Evolutionary conservation across 1,139 yeast genomes (phyloP), one percentile per base, ranked within the genome.

Genomic region (Sugiyamaella sp.): DNA sequence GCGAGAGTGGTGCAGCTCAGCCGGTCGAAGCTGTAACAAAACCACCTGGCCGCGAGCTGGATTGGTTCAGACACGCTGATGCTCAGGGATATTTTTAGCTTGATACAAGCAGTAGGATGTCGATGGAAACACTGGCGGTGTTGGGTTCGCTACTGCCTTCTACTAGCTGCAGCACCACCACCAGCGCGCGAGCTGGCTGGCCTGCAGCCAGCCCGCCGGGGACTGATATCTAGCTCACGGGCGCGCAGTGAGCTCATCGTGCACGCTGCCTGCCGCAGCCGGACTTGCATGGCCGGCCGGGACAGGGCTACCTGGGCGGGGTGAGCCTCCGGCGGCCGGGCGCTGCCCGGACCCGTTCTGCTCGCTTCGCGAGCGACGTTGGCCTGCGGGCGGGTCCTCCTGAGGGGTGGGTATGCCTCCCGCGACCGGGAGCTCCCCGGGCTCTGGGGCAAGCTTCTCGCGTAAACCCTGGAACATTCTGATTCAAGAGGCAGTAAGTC

Each of bases 371-470:
- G n/a, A n/a, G n/a, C n/a, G n/a, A n/a, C n/a, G n/a, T n/a, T n/a
- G n/a, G n/a, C n/a, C n/a, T n/a, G n/a, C n/a, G n/a, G n/a, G n/a
- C n/a, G n/a, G n/a, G n/a, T n/a, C n/a, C n/a, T n/a, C n/a, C n/a
- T n/a, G n/a, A n/a, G n/a, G n/a, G n/a, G n/a, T n/a, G n/a, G n/a
- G n/a, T n/a, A n/a, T n/a, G n/a, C n/a, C n/a, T n/a, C n/a, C n/a
- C n/a, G n/a, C n/a, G n/a, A n/a, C n/a, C n/a, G n/a, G n/a, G n/a
- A n/a, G n/a, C n/a, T n/a, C n/a, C n/a, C 8, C 41, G 21, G 24
- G 41, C n/a, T 17, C 41, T 37, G 24, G 41, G 24, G 35, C 35
- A 29, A n/a, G n/a, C n/a, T n/a, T n/a, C n/a, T n/a, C n/a, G n/a
- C n/a, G n/a, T n/a, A n/a, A n/a, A n/a, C n/a, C n/a, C n/a, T n/a